Evolutionary conservation across 176 grass and related monocot genomes (phyloP).

Genomic region (Eremochloa ophiuroides): DNA sequence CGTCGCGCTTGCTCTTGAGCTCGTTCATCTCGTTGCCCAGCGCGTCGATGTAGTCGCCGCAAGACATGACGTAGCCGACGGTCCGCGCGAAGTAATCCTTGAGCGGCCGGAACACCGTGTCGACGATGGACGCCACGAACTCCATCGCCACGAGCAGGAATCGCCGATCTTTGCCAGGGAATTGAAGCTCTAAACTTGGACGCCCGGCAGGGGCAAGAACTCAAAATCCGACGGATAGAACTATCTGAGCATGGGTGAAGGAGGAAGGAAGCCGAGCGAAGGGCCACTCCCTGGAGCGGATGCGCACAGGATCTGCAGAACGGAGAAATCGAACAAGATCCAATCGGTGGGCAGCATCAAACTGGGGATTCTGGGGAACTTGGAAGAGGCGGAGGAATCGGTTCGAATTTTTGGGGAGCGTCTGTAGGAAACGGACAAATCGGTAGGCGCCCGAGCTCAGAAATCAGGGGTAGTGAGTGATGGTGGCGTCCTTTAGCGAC

Average conservation of each 20-base stretch:
- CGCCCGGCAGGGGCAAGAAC: background rate
- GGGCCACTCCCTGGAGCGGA: background rate
- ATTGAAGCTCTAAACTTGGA: background rate
- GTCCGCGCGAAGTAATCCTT: constrained; percentile 75
- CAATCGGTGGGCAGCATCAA: constrained; percentile 1
- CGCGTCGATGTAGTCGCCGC: constrained; percentile 57
- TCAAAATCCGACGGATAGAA: background rate
- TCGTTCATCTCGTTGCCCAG: constrained; percentile 58
- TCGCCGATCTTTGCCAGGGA: background rate
- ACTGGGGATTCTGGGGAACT: background rate
- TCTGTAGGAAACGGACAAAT: constrained; percentile 1
- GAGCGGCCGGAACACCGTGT: constrained; percentile 69
- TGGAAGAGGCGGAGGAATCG: background rate
- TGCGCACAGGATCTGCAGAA: background rate
- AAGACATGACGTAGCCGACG: constrained; percentile 64
- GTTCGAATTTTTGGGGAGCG: background rate
- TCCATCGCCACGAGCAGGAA: constrained; percentile 49
- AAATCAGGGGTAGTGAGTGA: background rate
- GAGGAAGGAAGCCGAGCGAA: background rate
- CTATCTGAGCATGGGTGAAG: background rate
- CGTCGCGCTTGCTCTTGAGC: constrained; percentile 86
- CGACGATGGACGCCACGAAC: constrained; percentile 65
- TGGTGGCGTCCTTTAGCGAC: background rate
- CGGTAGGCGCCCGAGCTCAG: background rate
- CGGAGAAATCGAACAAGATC: constrained; percentile 1